phyloP scores from a whole-genome alignment of 2,329 filamentous ascomycete genomes.

The Colletotrichum lindemuthianum region DNA sequence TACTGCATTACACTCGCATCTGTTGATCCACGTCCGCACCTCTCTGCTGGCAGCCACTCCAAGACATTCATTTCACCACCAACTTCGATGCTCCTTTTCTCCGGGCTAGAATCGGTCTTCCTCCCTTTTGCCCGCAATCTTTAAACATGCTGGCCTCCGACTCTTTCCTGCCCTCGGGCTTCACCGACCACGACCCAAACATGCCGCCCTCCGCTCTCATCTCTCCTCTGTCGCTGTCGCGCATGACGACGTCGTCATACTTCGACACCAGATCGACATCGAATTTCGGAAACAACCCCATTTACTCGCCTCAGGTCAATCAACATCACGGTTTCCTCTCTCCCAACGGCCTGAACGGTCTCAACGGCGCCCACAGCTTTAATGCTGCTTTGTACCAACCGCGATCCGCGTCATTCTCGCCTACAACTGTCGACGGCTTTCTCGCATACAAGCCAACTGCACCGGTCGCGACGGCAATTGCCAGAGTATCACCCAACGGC shows the following conservation, averaged over 20 bases:
- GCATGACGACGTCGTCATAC: constrained; percentile 46
- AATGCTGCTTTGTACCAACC: constrained; percentile 23
- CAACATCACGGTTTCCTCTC: constrained; percentile 40
- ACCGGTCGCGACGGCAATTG: constrained; percentile 36
- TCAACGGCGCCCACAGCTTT: constrained; percentile 10
- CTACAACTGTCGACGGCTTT: constrained; percentile 13
- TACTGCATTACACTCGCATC: constrained; percentile 7
- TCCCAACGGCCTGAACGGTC: constrained; percentile 34
- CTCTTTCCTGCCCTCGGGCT: constrained; percentile 54
- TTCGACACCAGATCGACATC: constrained; percentile 46
- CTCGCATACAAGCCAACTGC: constrained; percentile 17
- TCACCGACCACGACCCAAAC: constrained; percentile 46
- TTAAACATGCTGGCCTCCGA: constrained; percentile 56
- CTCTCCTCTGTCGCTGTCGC: constrained; percentile 50
- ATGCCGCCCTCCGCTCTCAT: constrained; percentile 48
- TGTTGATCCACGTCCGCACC: constrained; percentile 7
- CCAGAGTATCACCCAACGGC: constrained; percentile 42
- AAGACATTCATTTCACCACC: constrained; percentile 24
- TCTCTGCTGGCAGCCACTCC: constrained; percentile 12
- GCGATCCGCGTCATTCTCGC: constrained; percentile 34
- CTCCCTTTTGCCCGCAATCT: constrained; percentile 23
- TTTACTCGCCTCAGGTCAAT: constrained; percentile 38
- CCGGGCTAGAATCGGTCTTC: constrained; percentile 6
- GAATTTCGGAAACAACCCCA: constrained; percentile 37
- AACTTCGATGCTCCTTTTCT: constrained; percentile 22